phyloP scores from a whole-genome alignment of 2,329 filamentous ascomycete species.

The Septoria linicola region DNA sequence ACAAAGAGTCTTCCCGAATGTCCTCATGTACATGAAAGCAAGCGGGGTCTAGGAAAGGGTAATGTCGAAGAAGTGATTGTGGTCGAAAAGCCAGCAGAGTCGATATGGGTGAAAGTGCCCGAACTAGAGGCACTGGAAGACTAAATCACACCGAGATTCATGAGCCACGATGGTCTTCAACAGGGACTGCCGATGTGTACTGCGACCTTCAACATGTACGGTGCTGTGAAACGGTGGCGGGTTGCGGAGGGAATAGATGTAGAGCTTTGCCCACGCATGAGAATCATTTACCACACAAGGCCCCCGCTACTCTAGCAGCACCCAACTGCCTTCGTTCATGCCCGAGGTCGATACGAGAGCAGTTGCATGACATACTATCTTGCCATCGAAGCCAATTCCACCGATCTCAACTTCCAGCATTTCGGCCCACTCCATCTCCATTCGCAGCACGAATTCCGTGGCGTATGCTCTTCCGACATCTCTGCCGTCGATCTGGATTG shows the following conservation, averaged over 20 bases:
- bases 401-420: neutral
- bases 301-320: neutral
- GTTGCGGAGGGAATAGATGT: too few relatives aligned
- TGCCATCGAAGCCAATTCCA: slow-evolving; percentile 4
- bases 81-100: slow-evolving; percentile 20
- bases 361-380: neutral
- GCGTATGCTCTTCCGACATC: slow-evolving; percentile 3
- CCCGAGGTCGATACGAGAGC: neutral
- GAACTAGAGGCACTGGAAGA: slow-evolving; percentile 7
- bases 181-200: neutral
- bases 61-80: slow-evolving; percentile 31
- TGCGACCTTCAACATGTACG: too few relatives aligned
- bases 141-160: slow-evolving; percentile 1
- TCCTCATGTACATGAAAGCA: slow-evolving; percentile 30
- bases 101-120: slow-evolving; percentile 20
- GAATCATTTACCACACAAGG: too few relatives aligned
- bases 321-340: neutral
- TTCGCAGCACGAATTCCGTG: slow-evolving; percentile 2
- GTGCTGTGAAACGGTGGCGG: too few relatives aligned
- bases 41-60: slow-evolving; percentile 24
- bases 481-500: neutral
- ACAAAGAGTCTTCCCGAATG: slow-evolving; percentile 30
- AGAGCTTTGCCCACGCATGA: too few relatives aligned
- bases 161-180: neutral
- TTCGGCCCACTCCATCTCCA: neutral